phyloP scores from a whole-genome alignment of 306 rosid genomes.

The Biancaea sappan region DNA sequence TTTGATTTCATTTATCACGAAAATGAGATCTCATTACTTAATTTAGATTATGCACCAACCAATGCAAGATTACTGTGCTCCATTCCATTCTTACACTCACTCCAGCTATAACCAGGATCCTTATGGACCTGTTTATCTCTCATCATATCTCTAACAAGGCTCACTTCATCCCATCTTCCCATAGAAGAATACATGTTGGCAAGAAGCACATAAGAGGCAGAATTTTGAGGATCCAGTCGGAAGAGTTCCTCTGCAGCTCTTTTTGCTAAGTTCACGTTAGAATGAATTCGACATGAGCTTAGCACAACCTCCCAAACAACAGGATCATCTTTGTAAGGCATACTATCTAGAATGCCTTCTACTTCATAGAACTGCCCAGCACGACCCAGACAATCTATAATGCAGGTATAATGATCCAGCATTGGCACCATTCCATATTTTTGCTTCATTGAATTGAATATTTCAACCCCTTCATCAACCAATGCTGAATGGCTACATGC shows the following conservation, averaged over 20 bases:
- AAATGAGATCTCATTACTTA: conserved; percentile 7
- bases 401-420: conserved; percentile 74
- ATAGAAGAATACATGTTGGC: conserved; percentile 74
- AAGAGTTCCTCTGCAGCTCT: conserved; percentile 74
- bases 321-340: conserved; percentile 73
- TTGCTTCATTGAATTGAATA: conserved; percentile 65
- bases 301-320: conserved; percentile 87
- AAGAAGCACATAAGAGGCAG: conserved; percentile 73
- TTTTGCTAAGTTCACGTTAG: conserved; percentile 60
- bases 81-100: conserved; percentile 44
- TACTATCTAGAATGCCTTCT: conserved; percentile 59
- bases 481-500: conserved; percentile 85
- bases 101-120: conserved; percentile 79
- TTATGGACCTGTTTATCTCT: conserved; percentile 54
- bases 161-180: conserved; percentile 89
- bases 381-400: conserved; percentile 71
- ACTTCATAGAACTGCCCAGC: conserved; percentile 72
- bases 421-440: conserved; percentile 53
- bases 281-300: conserved; percentile 73
- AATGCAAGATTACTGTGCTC: conserved; percentile 24
- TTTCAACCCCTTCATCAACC: conserved; percentile 66
- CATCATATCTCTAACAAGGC: conserved; percentile 67
- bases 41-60: conserved; percentile 9
- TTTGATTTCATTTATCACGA: conserved; percentile 1
- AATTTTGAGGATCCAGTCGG: conserved; percentile 56